Percentiles rank a stretch among this genome's conserved stretches.
These are phyloP conservation scores for Inga laurina DNA, from an alignment of 306 rosid species.

Conservation along the genomic window DNA sequence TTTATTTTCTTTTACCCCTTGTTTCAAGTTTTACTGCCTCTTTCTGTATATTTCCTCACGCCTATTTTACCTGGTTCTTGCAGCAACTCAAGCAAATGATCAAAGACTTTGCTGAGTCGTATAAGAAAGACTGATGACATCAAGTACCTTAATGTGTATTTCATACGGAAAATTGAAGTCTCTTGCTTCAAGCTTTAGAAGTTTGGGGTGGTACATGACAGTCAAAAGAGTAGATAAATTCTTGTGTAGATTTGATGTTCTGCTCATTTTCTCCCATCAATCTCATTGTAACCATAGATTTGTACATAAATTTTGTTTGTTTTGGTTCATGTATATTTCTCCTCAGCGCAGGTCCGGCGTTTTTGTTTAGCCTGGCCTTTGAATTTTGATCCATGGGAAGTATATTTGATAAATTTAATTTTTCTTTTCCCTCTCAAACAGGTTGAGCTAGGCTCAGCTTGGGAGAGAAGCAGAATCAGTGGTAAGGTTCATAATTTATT, in stretches of 20 bases:
- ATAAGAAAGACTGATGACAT: conserved; percentile 44
- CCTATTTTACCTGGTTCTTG: conserved; percentile 31
- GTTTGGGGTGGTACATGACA: conserved; percentile 30
- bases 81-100: conserved; percentile 81
- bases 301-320: conserved; percentile 27
- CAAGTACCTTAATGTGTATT: neutral
- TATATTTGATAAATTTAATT: conserved; percentile 12
- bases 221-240: conserved; percentile 31
- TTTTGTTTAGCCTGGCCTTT: conserved; percentile 46
- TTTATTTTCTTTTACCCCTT: neutral
- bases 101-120: conserved; percentile 57
- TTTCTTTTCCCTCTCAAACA: neutral
- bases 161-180: conserved; percentile 27
- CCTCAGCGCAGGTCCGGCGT: conserved; percentile 38
- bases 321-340: conserved; percentile 33
- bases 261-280: neutral
- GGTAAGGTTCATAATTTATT: neutral
- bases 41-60: conserved; percentile 17
- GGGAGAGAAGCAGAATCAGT: neutral
- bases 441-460: conserved; percentile 8
- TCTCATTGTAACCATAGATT: conserved; percentile 22
- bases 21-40: neutral
- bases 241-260: conserved; percentile 28
- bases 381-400: conserved; percentile 7
- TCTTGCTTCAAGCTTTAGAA: conserved; percentile 18